Percentiles rank a stretch among this genome's conserved stretches.
phyloP scores from a whole-genome alignment of 1,139 yeast species.

The Suhomyces coccinellae region DNA sequence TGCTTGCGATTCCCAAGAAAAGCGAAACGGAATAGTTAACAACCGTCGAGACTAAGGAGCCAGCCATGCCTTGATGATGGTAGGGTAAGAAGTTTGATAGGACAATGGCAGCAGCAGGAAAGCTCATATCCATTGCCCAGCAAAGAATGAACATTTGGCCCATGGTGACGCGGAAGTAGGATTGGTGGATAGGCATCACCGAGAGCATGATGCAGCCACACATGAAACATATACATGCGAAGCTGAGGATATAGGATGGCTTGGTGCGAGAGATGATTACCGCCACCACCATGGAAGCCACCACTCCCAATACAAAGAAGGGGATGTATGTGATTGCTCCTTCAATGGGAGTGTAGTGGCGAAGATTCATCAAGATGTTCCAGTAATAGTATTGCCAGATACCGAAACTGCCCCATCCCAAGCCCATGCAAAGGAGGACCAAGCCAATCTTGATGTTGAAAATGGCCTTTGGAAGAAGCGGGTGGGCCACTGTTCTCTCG shows the following conservation, averaged over 20 bases:
- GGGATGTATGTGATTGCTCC: constrained; percentile 49
- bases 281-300: constrained; percentile 49
- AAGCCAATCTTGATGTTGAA: constrained; percentile 40
- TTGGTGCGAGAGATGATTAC: constrained; percentile 38
- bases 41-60: constrained; percentile 55
- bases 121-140: constrained; percentile 62
- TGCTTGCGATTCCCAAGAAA: constrained; percentile 51
- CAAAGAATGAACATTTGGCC: constrained; percentile 51
- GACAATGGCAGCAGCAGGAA: constrained; percentile 57
- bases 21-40: constrained; percentile 55
- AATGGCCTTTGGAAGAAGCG: constrained; percentile 49
- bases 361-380: constrained; percentile 43
- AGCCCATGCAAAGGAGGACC: constrained; percentile 33
- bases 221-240: constrained; percentile 47
- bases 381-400: constrained; percentile 50
- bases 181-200: constrained; percentile 49
- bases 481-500: constrained; percentile 32
- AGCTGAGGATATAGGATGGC: constrained; percentile 46
- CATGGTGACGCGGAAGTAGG: constrained; percentile 45
- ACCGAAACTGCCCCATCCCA: constrained; percentile 65
- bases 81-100: constrained; percentile 51
- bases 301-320: constrained; percentile 45
- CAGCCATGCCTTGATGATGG: constrained; percentile 61
- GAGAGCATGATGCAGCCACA: constrained; percentile 50
- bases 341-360: constrained; percentile 44